Percentiles rank a stretch among this genome's conserved stretches.
phyloP scores from a whole-genome alignment of 768 basidiomycete species.

The Kockovaella imperatae region DNA sequence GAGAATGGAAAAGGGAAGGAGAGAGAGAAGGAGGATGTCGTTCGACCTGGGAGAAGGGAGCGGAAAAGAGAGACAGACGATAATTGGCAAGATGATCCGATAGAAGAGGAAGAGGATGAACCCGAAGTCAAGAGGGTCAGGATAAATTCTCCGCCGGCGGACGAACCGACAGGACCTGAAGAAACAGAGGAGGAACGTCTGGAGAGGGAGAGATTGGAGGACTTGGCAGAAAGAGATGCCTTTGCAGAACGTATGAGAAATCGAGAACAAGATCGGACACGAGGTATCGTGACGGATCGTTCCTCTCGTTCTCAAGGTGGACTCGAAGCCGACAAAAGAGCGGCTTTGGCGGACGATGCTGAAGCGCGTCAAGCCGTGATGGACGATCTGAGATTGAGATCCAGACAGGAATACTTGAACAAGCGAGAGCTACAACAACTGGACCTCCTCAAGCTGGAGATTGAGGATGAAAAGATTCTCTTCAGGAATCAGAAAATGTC shows the following conservation, averaged over 20 bases:
- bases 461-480: conserved; percentile 84
- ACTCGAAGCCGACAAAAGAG: conserved; percentile 71
- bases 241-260: conserved; percentile 81
- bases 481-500: conserved; percentile 87
- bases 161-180: conserved; percentile 44
- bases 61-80: conserved; percentile 74
- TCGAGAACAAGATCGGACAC: conserved; percentile 74
- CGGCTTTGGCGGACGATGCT: conserved; percentile 71
- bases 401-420: conserved; percentile 89
- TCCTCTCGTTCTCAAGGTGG: conserved; percentile 66
- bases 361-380: conserved; percentile 52
- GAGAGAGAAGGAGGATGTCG: conserved; percentile 11
- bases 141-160: conserved; percentile 25
- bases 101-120: conserved; percentile 50
- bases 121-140: conserved; percentile 30
- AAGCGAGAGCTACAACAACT: conserved; percentile 96
- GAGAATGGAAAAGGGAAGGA: conserved; percentile 42
- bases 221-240: conserved; percentile 79
- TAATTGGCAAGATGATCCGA: conserved; percentile 88
- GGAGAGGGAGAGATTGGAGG: conserved; percentile 69
- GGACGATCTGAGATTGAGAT: conserved; percentile 73
- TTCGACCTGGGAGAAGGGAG: conserved; percentile 24
- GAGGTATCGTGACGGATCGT: conserved; percentile 84
- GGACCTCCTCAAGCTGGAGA: conserved; percentile 83
- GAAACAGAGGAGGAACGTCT: conserved; percentile 66